A percentile compares a stretch with the other conserved stretches of the same genome.
Conservation (phyloP, 2,329 filamentous ascomycete species). For the Karstenula rhodostoma region DNA sequence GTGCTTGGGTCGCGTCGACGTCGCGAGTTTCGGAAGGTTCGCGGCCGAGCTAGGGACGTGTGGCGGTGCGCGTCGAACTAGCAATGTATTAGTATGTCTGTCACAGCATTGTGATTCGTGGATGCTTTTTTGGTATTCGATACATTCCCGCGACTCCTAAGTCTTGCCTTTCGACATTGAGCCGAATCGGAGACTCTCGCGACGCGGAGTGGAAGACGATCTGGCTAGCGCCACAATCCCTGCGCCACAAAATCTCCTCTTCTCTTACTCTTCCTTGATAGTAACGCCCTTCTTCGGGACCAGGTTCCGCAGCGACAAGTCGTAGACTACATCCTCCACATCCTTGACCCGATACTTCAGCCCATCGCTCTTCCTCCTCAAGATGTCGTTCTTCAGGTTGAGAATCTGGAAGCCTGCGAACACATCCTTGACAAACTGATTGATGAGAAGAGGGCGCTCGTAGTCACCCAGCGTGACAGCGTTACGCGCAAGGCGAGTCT, state of each 20-base stretch:
- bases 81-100: neutral
- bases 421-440: constrained; percentile 91
- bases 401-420: constrained; percentile 96
- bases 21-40: constrained; percentile 16
- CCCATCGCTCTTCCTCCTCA: constrained; percentile 86
- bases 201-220: neutral
- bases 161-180: too few relatives aligned
- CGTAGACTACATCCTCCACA: constrained; percentile 97
- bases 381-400: constrained; percentile 93
- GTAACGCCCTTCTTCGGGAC: constrained; percentile 56
- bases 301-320: constrained; percentile 85
- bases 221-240: neutral
- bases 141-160: too few relatives aligned
- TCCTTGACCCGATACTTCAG: constrained; percentile 99
- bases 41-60: constrained; percentile 14
- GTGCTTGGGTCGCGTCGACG: neutral
- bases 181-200: neutral
- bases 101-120: neutral
- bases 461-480: constrained; percentile 92
- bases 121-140: neutral
- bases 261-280: constrained; percentile 9
- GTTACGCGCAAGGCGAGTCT: constrained; percentile 89
- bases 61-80: constrained; percentile 10
- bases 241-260: constrained; percentile 12
- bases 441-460: constrained; percentile 83